Evolutionary conservation across 1,139 yeast genomes (phyloP).

Genomic region (Fermentozyma sake): DNA sequence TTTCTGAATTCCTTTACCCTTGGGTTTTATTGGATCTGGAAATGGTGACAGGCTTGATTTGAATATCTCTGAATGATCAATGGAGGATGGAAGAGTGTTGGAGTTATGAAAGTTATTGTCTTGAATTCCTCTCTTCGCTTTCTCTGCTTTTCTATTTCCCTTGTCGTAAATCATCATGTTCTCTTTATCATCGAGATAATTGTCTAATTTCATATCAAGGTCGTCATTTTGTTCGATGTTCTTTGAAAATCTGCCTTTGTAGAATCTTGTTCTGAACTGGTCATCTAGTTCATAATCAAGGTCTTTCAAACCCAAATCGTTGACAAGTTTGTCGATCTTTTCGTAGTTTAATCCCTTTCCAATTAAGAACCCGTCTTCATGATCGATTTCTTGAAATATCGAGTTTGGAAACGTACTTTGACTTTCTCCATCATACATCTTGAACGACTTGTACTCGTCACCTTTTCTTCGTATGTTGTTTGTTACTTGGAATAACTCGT

Average conservation of each 20-base stretch:
- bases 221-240: constrained; percentile 17
- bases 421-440: no score
- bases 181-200: constrained; percentile 16
- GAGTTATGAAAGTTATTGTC: no score
- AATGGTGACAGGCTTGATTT: constrained; percentile 17
- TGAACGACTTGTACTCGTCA: constrained; percentile 1
- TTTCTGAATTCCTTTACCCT: constrained; percentile 18
- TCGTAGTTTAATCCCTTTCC: constrained; percentile 26
- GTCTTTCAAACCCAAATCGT: constrained; percentile 16
- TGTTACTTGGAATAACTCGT: constrained; percentile 40
- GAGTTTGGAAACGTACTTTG: constrained; percentile 2
- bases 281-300: constrained; percentile 30
- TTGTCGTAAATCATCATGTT: constrained; percentile 18
- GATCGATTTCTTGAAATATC: constrained; percentile 8
- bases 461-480: constrained; percentile 16
- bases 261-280: constrained; percentile 43
- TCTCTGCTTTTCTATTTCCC: no score
- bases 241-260: constrained; percentile 32
- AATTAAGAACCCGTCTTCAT: constrained; percentile 14
- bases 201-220: constrained; percentile 27
- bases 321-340: constrained; percentile 35
- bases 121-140: no score
- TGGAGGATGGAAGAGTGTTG: no score
- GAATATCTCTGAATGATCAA: no score
- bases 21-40: constrained; percentile 27